Conservation (phyloP, 2,329 filamentous ascomycete species). For the Malbranchea zuffiana region DNA sequence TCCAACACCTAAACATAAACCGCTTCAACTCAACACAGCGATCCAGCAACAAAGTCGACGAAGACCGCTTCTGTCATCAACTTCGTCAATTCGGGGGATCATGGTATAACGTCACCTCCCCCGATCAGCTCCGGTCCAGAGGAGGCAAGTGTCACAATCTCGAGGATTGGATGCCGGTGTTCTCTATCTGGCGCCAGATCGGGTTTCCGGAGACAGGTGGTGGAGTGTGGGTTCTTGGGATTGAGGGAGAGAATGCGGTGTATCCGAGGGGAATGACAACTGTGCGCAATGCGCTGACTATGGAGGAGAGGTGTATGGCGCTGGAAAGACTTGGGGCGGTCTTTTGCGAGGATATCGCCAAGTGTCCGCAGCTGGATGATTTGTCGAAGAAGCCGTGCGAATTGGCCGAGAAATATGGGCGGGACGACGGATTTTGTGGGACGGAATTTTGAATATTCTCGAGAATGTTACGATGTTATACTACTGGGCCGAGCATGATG, state of each 20-base stretch:
- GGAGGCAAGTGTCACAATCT: neutral
- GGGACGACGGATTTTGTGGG: too few relatives aligned
- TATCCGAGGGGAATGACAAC: neutral
- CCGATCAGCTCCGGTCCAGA: neutral
- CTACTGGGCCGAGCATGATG: too few relatives aligned
- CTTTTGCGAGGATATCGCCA: neutral
- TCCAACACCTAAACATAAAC: neutral
- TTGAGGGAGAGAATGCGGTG: neutral
- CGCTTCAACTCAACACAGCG: neutral
- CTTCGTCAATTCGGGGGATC: neutral
- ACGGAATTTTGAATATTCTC: too few relatives aligned
- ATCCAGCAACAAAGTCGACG: neutral
- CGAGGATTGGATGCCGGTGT: neutral
- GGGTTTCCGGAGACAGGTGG: neutral
- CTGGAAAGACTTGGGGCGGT: neutral
- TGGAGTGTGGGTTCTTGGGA: neutral
- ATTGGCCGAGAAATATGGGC: too few relatives aligned
- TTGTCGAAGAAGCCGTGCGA: too few relatives aligned
- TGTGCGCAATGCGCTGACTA: neutral
- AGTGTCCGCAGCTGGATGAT: neutral
- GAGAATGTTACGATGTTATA: too few relatives aligned
- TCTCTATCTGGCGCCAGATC: neutral
- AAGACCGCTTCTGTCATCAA: neutral
- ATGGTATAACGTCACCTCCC: too few relatives aligned
- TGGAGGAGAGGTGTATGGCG: slow-evolving; percentile 1